Evolutionary conservation across 2,329 filamentous ascomycete species (phyloP).

Genomic region (Arthrobotrys conoides): DNA sequence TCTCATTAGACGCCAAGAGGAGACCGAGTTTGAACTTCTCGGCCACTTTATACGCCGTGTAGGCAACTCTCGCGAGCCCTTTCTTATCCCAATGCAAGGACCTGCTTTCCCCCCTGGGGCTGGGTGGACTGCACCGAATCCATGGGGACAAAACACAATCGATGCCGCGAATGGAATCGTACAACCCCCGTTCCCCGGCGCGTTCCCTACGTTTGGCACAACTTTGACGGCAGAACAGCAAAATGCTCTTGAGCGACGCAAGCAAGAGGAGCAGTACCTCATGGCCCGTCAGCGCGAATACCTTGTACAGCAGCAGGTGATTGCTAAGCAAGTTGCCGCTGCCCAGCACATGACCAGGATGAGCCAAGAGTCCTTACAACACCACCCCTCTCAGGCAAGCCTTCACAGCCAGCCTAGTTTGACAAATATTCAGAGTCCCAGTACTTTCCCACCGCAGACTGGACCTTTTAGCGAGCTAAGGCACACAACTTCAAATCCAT

Average conservation of each 20-base stretch:
- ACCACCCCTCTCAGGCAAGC: conserved; percentile 95
- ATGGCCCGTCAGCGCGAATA: conserved; percentile 97
- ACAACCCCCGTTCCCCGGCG: conserved; percentile 89
- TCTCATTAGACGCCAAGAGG: conserved; percentile 93
- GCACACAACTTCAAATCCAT: conserved; percentile 52
- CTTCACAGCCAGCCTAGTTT: conserved; percentile 97
- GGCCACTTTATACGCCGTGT: conserved; percentile 95
- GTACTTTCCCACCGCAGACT: conserved; percentile 63
- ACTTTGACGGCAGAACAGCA: conserved; percentile 98
- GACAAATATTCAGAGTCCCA: conserved; percentile 77
- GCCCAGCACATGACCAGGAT: conserved; percentile 71
- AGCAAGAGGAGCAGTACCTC: conserved; percentile 97
- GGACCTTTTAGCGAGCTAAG: conserved; percentile 61
- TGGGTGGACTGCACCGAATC: conserved; percentile 66
- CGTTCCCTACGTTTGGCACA: conserved; percentile 95
- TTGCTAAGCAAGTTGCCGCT: conserved; percentile 78
- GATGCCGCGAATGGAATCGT: conserved; percentile 72
- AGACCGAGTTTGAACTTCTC: conserved; percentile 92
- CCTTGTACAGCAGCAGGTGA: conserved; percentile 85
- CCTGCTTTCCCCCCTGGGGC: conserved; percentile 70
- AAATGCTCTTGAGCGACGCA: conserved; percentile 93
- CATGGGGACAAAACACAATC: conserved; percentile 66
- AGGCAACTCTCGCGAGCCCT: conserved; percentile 96
- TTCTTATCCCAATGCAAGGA: conserved; percentile 96
- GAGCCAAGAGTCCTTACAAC: conserved; percentile 79